Conservation (phyloP, 305 asterid species). For the Solanum hybrid region DNA sequence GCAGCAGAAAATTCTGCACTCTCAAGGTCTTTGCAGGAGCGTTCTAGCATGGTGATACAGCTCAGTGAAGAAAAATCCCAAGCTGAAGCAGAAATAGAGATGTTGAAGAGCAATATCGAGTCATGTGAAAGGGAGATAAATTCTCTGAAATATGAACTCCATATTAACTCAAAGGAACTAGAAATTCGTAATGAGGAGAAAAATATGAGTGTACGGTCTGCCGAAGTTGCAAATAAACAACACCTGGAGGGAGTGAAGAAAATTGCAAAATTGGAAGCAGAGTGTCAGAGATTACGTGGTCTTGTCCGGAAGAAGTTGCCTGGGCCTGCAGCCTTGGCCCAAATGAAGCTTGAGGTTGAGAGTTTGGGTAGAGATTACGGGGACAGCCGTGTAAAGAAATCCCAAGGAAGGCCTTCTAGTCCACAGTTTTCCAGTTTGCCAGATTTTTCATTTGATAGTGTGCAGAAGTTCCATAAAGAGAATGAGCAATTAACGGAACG, state of each 20-base stretch:
- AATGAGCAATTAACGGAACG: conserved; percentile 74
- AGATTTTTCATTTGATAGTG: conserved; percentile 56
- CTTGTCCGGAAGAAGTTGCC: conserved; percentile 94
- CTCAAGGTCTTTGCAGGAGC: conserved; percentile 84
- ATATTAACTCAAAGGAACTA: conserved; percentile 67
- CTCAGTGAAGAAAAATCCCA: conserved; percentile 71
- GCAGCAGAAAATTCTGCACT: conserved; percentile 78
- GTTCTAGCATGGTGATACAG: conserved; percentile 75
- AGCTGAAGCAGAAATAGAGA: conserved; percentile 75
- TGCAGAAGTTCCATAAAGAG: conserved; percentile 60
- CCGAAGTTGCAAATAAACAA: conserved; percentile 90
- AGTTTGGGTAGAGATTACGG: conserved; percentile 71
- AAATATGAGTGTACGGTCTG: conserved; percentile 85
- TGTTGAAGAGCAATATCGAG: conserved; percentile 51
- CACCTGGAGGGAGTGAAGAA: conserved; percentile 91
- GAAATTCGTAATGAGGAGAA: conserved; percentile 94
- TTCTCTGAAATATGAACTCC: conserved; percentile 75
- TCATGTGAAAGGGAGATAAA: conserved; percentile 70
- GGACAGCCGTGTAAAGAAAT: conserved; percentile 62
- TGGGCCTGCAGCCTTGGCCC: conserved; percentile 95
- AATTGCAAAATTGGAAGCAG: conserved; percentile 89
- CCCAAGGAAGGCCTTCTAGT: conserved; percentile 67
- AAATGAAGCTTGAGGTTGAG: conserved; percentile 96
- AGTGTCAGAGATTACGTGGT: conserved; percentile 91
- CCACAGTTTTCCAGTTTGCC: conserved; percentile 43